Conservation (phyloP, 768 basidiomycete species). For the Tricholoma sp. region DNA sequence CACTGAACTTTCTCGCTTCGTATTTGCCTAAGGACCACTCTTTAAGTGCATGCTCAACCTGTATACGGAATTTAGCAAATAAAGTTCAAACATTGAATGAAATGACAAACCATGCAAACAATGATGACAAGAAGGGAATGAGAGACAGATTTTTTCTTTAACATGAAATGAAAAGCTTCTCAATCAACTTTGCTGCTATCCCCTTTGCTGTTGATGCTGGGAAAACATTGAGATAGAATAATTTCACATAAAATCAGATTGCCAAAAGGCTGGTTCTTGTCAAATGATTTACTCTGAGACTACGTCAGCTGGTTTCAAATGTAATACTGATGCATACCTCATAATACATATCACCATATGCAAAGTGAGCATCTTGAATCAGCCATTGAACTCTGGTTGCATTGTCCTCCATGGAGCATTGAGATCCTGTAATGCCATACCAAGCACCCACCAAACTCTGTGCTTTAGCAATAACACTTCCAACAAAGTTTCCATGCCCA, state of each 20-base stretch:
- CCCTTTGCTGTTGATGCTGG: background rate
- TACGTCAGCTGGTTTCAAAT: too few relatives aligned
- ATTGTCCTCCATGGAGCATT: background rate
- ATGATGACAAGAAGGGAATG: background rate
- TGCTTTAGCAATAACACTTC: background rate
- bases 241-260: too few relatives aligned
- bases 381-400: background rate
- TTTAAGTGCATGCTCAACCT: background rate
- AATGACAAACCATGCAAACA: background rate
- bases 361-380: too few relatives aligned
- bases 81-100: too few relatives aligned
- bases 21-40: too few relatives aligned
- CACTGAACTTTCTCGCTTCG: too few relatives aligned
- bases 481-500: background rate
- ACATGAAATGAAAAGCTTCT: background rate
- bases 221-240: too few relatives aligned
- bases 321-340: background rate
- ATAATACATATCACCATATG: background rate
- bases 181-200: background rate
- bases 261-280: too few relatives aligned
- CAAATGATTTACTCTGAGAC: too few relatives aligned
- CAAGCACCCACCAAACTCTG: background rate
- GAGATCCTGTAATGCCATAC: background rate
- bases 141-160: background rate
- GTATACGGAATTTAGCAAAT: background rate